Evolutionary conservation across 345 rosid genomes (phyloP).

Genomic region (Conringia planisiliqua): DNA sequence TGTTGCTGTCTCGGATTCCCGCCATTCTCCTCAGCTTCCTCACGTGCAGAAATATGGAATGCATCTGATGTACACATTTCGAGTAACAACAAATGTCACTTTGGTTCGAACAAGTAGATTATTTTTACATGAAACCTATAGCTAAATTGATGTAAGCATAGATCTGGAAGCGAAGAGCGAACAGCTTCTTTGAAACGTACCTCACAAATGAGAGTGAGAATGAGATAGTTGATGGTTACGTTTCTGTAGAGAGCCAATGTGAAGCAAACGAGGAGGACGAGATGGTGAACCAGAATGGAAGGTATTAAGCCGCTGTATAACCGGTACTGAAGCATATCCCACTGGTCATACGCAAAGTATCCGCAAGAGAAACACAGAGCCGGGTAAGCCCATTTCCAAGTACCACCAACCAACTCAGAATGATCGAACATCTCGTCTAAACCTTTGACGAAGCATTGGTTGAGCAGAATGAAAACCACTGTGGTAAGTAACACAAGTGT

Average conservation of each 20-base stretch:
- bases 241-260: constrained; percentile 82
- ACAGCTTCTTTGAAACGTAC: constrained; percentile 30
- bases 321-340: constrained; percentile 80
- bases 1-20: constrained; percentile 65
- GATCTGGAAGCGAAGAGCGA: too few species aligned
- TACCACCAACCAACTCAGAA: constrained; percentile 50
- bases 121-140: too few species aligned
- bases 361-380: constrained; percentile 89
- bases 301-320: constrained; percentile 80
- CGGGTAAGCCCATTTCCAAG: constrained; percentile 81
- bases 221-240: constrained; percentile 79
- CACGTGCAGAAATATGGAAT: constrained; percentile 78
- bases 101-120: not conserved
- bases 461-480: constrained; percentile 67
- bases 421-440: constrained; percentile 65
- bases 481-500: constrained; percentile 25
- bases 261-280: constrained; percentile 82
- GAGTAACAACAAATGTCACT: not conserved
- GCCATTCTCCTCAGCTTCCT: constrained; percentile 89
- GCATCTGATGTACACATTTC: constrained; percentile 50
- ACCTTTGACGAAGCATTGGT: constrained; percentile 48
- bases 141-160: too few species aligned
- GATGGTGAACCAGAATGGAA: constrained; percentile 73
- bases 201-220: constrained; percentile 89
- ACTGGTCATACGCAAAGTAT: constrained; percentile 92